Conservation (phyloP, 2,329 filamentous ascomycete species). For the Tympanopsis confertula region DNA sequence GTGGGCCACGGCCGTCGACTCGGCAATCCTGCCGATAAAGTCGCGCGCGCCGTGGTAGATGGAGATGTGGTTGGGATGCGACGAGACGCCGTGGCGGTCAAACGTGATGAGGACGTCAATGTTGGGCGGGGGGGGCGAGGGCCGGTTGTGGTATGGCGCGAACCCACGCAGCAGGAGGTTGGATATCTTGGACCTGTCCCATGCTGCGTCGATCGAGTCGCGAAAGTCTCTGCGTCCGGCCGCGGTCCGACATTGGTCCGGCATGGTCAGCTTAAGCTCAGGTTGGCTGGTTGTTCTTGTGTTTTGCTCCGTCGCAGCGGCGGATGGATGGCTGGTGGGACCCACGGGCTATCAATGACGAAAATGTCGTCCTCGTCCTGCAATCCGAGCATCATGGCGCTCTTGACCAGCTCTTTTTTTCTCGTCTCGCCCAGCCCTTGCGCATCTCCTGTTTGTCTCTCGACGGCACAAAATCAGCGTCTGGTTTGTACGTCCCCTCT, state of each 20-base stretch:
- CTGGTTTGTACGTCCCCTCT: conserved; percentile 1
- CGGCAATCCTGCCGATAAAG: too few relatives aligned
- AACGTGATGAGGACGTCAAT: conserved; percentile 87
- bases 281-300: conserved; percentile 2
- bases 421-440: conserved; percentile 76
- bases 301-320: background rate
- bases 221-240: conserved; percentile 49
- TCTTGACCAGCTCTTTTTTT: conserved; percentile 73
- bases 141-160: conserved; percentile 44
- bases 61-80: conserved; percentile 87
- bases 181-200: conserved; percentile 63
- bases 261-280: conserved; percentile 4
- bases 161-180: conserved; percentile 63
- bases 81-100: conserved; percentile 69
- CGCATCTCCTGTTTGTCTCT: conserved; percentile 51
- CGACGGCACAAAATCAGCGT: conserved; percentile 7
- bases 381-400: conserved; percentile 66
- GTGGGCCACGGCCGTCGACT: too few relatives aligned
- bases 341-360: conserved; percentile 67
- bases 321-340: conserved; percentile 6
- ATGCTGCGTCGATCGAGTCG: conserved; percentile 75
- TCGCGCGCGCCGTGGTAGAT: conserved; percentile 69
- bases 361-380: conserved; percentile 67
- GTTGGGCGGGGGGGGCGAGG: conserved; percentile 28
- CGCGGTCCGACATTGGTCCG: background rate